These are phyloP conservation scores for Colletotrichum phormii DNA, from an alignment of 2,329 filamentous ascomycete genomes.

Conservation along the genomic window DNA sequence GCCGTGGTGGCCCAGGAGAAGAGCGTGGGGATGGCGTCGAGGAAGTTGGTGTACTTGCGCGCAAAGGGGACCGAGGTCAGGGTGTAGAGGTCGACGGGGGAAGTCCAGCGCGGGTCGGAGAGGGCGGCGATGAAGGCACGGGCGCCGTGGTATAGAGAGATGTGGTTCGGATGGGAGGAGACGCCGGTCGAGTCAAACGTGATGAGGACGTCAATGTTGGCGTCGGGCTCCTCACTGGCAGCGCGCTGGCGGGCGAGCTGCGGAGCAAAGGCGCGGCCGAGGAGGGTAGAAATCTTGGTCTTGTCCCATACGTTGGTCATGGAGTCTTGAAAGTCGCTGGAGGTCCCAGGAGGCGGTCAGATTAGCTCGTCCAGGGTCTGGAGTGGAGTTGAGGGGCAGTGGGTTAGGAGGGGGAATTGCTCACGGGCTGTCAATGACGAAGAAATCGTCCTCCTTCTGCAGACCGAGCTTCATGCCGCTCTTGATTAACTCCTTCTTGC, in stretches of 20 bases:
- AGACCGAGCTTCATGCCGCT: conserved; percentile 84
- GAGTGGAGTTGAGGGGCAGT: not conserved
- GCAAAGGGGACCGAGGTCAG: conserved; percentile 77
- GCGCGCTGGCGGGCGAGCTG: conserved; percentile 57
- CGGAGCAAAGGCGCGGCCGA: conserved; percentile 80
- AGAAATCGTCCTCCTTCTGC: conserved; percentile 79
- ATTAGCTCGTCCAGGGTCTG: conserved; percentile 9
- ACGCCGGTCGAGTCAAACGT: conserved; percentile 90
- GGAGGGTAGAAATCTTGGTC: conserved; percentile 74
- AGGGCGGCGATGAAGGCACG: conserved; percentile 76
- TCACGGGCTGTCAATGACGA: conserved; percentile 83
- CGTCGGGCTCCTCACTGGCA: conserved; percentile 51
- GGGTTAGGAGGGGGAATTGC: conserved; percentile 41
- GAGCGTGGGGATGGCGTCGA: conserved; percentile 82
- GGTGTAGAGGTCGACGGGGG: conserved; percentile 87
- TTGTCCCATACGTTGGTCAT: conserved; percentile 86
- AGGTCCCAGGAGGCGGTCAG: not conserved
- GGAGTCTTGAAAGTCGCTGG: conserved; percentile 83
- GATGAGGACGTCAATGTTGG: conserved; percentile 82
- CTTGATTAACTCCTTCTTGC: conserved; percentile 85
- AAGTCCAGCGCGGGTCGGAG: conserved; percentile 71
- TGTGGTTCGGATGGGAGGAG: conserved; percentile 93
- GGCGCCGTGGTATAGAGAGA: conserved; percentile 86
- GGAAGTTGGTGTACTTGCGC: conserved; percentile 84
- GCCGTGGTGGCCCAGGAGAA: conserved; percentile 60